Evolutionary conservation across 495 filamentous ascomycete genomes (phyloP).

Genomic region (Podospora bellae-mahoneyi): DNA sequence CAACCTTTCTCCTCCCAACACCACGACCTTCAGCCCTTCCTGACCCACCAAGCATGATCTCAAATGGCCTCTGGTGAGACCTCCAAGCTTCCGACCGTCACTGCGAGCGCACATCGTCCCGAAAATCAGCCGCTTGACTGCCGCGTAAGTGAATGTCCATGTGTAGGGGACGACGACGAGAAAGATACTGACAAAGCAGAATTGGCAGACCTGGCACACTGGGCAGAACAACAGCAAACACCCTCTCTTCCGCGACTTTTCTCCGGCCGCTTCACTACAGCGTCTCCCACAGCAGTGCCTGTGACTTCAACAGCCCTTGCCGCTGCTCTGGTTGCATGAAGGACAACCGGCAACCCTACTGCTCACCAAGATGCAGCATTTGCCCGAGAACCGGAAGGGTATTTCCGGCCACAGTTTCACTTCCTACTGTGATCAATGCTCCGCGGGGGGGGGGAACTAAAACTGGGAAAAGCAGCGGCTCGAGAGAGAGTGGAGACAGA

Average conservation of each 20-base stretch:
- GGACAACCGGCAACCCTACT: not conserved
- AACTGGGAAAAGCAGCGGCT: not conserved
- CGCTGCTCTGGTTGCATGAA: not conserved
- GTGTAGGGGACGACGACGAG: not conserved
- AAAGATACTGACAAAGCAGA: not conserved
- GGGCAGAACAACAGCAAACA: not conserved
- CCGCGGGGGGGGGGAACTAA: not conserved
- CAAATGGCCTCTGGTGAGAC: not conserved
- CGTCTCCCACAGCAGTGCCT: not conserved
- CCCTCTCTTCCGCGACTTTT: not conserved
- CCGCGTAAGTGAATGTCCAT: not conserved
- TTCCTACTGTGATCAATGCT: not conserved
- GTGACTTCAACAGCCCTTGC: not conserved
- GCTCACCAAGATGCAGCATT: not conserved
- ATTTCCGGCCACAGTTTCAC: not conserved
- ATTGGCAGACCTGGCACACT: not conserved
- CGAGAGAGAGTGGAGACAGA: not conserved
- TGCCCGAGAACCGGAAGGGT: not conserved
- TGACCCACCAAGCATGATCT: not conserved
- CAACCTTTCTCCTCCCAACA: too few species aligned
- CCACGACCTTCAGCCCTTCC: too few species aligned
- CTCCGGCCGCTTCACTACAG: not conserved
- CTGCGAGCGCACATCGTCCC: not conserved
- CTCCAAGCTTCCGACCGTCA: not conserved
- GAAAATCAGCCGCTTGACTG: not conserved